Evolutionary conservation across 2,329 filamentous ascomycete species (phyloP), one percentile per base, ranked within the genome.

Genomic region (Ploettnerulaceae sp.): DNA sequence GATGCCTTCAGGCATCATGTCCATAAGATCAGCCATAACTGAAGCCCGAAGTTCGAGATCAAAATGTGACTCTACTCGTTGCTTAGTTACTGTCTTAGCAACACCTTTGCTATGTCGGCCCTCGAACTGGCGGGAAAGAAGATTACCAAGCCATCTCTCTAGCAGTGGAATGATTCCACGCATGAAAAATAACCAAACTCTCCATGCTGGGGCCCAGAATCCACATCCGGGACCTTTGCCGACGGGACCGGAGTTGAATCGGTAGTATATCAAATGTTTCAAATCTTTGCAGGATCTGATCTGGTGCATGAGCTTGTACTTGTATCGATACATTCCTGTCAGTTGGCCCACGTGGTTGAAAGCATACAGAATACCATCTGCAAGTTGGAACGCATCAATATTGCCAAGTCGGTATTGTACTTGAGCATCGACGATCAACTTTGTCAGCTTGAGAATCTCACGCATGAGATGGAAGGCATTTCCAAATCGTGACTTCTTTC

Each of bases 1-100:
- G 71, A 98, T 97, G 57, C 93, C 93, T 66, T 98, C 94, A 0
- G 93, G 93, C 93, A 98, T 98, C 94, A 98, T 98, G 63, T 98
- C 93, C 86, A 96, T 96, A 40, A 98, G 74, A 69, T 98, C 93
- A 34, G 91, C 89, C 91, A 98, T 98, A 56, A 98, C 93, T 0
- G 93, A 96, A 12, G 94, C 94, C 61, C 93, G 88, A 40, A 98
- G 81, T 69, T 98, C 93, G 47, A 98, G 76, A 69, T 98, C 93
- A 63, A 96, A 98, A 65, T 98, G 94, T 18, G 93, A 97, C 64
- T 98, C 93, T 5, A 98, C 93, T 70, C 93, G 88, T 70, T 98
- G 93, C 71, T 98, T 98, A 3, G 93, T 98, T 26, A 98, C 93
- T 0, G 93, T 98, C 75, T 98, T 98, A 25, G 93, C 93, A 33